Evolutionary conservation across 2,329 filamentous ascomycete genomes (phyloP).

Genomic region (Endoconidiophora laricicola): DNA sequence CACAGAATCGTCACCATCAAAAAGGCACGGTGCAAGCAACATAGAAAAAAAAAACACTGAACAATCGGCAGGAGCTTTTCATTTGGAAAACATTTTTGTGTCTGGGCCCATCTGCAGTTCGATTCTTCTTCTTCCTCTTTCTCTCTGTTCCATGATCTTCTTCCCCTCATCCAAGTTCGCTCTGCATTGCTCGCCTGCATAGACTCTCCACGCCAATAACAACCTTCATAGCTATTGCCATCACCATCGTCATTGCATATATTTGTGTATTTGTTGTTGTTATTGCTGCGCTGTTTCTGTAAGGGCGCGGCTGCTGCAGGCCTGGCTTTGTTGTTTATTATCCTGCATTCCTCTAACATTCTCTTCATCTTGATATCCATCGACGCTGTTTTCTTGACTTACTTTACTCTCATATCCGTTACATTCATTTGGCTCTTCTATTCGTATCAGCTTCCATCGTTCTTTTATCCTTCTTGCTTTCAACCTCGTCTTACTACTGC

Average conservation of each 20-base stretch:
- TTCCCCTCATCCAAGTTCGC: not conserved
- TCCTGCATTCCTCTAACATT: conserved; percentile 2
- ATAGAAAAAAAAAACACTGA: not conserved
- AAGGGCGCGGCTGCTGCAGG: not conserved
- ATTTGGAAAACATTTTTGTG: no score
- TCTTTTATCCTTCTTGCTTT: conserved; percentile 5
- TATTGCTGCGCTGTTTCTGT: no score
- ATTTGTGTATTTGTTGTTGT: not conserved
- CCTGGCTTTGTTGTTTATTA: conserved; percentile 9
- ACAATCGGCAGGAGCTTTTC: no score
- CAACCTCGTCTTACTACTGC: not conserved
- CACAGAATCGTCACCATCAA: not conserved
- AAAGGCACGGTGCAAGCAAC: no score
- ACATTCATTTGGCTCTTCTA: conserved; percentile 2
- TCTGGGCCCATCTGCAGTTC: not conserved
- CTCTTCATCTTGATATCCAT: not conserved
- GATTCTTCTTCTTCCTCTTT: not conserved
- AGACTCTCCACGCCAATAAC: no score
- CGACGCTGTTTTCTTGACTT: not conserved
- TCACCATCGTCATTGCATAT: not conserved
- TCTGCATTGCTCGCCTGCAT: not conserved
- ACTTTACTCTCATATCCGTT: conserved; percentile 2
- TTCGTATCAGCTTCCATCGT: not conserved
- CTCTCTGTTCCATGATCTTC: not conserved
- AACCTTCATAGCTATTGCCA: not conserved